phyloP scores from a whole-genome alignment of 495 filamentous ascomycete species.

The Tuber calosporum region DNA sequence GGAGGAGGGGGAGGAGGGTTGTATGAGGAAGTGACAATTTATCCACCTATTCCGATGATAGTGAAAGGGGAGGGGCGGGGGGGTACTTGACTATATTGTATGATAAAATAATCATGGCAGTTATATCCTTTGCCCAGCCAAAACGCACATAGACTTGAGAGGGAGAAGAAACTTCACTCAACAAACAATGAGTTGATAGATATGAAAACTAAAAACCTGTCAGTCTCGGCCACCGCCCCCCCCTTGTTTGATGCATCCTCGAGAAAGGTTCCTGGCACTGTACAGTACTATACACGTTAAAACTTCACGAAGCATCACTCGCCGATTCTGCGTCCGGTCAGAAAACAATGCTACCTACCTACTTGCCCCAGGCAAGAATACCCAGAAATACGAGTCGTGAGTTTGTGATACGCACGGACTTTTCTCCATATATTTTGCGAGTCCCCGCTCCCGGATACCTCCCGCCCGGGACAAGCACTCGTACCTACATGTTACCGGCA shows the following conservation, averaged over 20 bases:
- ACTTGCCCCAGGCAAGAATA: too few relatives aligned
- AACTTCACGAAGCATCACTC: conserved; percentile 4
- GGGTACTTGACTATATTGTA: not conserved
- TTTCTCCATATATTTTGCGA: too few relatives aligned
- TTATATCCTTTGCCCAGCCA: not conserved
- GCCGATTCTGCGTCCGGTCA: not conserved
- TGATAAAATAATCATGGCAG: not conserved
- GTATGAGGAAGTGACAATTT: not conserved
- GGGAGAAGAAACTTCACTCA: not conserved
- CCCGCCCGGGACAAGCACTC: too few relatives aligned
- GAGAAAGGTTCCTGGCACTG: not conserved
- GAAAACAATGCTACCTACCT: not conserved
- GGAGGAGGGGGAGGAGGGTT: too few relatives aligned
- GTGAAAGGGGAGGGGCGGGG: not conserved
- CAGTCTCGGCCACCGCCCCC: not conserved
- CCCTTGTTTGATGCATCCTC: not conserved
- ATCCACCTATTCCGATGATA: not conserved
- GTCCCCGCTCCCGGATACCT: too few relatives aligned
- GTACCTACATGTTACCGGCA: too few relatives aligned
- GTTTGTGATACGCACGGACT: too few relatives aligned
- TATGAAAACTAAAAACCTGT: not conserved
- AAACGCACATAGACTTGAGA: too few relatives aligned
- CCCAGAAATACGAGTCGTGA: too few relatives aligned
- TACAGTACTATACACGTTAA: not conserved
- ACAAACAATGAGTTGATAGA: too few relatives aligned